Base-by-base conservation (phyloP, 176 grass and related monocot species). In the Oryza brachyantha region DNA sequence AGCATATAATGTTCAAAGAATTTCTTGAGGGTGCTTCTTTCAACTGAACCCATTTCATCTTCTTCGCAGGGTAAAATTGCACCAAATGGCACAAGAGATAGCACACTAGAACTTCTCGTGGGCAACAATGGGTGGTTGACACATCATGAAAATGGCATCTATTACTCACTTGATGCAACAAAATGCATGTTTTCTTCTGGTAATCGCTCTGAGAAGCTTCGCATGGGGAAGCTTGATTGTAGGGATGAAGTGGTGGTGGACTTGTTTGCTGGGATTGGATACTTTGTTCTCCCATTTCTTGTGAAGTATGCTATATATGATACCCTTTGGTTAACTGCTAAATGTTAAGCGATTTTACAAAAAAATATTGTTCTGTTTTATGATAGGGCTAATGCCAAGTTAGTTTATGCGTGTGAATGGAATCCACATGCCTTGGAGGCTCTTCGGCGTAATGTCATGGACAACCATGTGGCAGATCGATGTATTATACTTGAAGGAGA, bases 111-210 rank as follows among this genome's bases (percentile, higher is more conserved):
- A 68, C 83, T 98, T 83, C 92, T 98, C 52, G 29, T 94, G 22
- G 92, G 92, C 5, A 79, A 91, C 55, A 86, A 81, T 66, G 90
- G 92, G 52, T 93, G 95, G 95, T 90, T 93, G 38, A 91, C 85
- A 24, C 92, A 94, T 73, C 57, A 91, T 57, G 95, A 98, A 92
- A 94, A 94, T 64, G 90, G 85, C 79, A 93, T 98, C 22, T 64
- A 61, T 45, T 98, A 98, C 70, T 94, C 95, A 2, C 86, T 98
- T 82, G 95, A 93, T 94, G 80, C 92, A 72, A 94, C 95, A 64
- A 94, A 90, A 80, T 94, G 90, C 86, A 98, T 94, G 90, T 98
- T 98, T 89, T 98, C 95, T 78, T 92, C 85, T 78, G 95, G 95
- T 77, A 98, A 98, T 57, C 92, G 78, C 58, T 94, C 95, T 42